Conservation (phyloP, 495 filamentous ascomycete species). For the Niebla homalea region DNA sequence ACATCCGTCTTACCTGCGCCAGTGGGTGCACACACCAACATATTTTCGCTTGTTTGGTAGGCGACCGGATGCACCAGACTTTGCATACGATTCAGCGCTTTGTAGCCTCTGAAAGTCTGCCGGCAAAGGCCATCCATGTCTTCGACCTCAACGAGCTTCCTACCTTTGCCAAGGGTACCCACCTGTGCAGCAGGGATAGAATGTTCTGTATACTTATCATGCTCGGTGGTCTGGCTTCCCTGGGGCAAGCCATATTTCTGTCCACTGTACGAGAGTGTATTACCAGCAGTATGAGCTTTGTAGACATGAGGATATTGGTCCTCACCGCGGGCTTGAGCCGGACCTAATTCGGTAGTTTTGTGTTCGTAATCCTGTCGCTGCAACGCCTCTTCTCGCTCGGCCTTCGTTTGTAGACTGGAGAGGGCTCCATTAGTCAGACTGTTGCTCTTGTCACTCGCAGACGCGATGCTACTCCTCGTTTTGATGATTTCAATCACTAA, state of each 20-base stretch:
- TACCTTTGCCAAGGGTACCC: conserved; percentile 54
- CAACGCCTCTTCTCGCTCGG: conserved; percentile 65
- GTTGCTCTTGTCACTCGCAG: conserved; percentile 7
- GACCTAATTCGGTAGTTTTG: conserved; percentile 57
- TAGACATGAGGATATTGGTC: conserved; percentile 87
- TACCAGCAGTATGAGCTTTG: conserved; percentile 64
- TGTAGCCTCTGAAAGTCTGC: conserved; percentile 90
- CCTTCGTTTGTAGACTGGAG: conserved; percentile 52
- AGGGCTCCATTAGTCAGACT: conserved; percentile 38
- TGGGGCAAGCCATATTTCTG: conserved; percentile 62
- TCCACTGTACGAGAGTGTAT: conserved; percentile 62
- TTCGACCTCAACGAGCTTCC: conserved; percentile 62
- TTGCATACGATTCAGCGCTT: conserved; percentile 91
- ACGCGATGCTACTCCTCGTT: conserved; percentile 51
- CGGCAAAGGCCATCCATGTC: conserved; percentile 82
- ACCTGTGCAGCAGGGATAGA: conserved; percentile 68
- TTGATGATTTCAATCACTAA: conserved; percentile 72
- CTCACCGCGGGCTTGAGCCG: conserved; percentile 45
- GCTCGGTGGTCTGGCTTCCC: conserved; percentile 46
- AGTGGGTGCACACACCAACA: conserved; percentile 96
- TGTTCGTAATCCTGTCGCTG: conserved; percentile 65
- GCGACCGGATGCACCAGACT: conserved; percentile 91
- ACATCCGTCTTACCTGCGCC: conserved; percentile 98
- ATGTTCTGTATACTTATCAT: conserved; percentile 75
- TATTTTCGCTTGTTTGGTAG: conserved; percentile 92